Base-by-base conservation (phyloP, 352 stramenopile genomes). In the Globisporangium middletonii region DNA sequence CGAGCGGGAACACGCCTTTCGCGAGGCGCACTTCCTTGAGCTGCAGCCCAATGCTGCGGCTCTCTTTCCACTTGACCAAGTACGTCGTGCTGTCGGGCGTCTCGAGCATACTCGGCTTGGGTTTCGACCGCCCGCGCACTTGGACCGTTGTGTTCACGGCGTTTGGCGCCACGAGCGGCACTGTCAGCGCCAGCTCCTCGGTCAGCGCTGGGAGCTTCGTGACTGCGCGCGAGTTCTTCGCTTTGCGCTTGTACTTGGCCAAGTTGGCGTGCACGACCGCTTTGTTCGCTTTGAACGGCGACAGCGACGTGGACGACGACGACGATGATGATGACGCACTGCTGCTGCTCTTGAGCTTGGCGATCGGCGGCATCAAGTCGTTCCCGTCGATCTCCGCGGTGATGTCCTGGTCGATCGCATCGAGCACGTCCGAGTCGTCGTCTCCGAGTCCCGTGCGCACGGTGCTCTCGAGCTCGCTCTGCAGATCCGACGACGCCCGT, bases 21-120 rank as follows among this genome's bases (percentile, higher is more conserved):
- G 67, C 74, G 13, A 92, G 72, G 11, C 78, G 83, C 43, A 90
- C 82, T 60, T 95, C 85, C 33, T 86, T 88, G 18, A 95, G 64
- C 59, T 95, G 85, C 37, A 95, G 65, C 2, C 85, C 85, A 44
- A 95, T 89, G 49, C 83, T 92, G n/a, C 78, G 76, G 35, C 73
- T 89, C 65, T 95, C 85, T 53, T 93, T 93, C 85, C 85, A 95
- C 67, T 95, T 95, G 16, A 95, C 69, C 52, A 95, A 55, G 67
- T 92, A 95, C 19, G 84, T 88, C 35, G 77, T 81, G 58, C 83
- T 90, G 56, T 93, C 83, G 11, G 85, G 85, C 12, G 85, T 95
- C 33, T 92, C 80, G 15, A 80, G 55, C 67, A 91, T 87, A 47
- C 75, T 92, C 35, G 71, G 56, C 67, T 90, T 91, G 9, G 84